Conservation (phyloP, 306 rosid genomes). For the Canavalia gladiata region DNA sequence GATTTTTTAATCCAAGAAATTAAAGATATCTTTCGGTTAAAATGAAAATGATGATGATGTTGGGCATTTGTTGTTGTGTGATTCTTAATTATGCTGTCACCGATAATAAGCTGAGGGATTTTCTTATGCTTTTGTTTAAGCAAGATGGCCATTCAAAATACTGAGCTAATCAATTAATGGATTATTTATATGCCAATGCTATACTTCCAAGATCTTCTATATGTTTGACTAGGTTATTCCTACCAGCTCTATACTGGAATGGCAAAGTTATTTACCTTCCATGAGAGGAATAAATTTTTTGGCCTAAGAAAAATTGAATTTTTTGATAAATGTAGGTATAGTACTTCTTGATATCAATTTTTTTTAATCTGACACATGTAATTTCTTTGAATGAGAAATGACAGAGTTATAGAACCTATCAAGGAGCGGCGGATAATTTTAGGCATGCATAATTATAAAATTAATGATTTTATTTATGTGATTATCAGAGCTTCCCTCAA, state of each 20-base stretch:
- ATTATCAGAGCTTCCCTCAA: background rate
- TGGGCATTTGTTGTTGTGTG: constrained; percentile 8
- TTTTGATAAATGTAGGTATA: constrained; percentile 4
- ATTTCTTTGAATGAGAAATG: background rate
- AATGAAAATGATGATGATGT: constrained; percentile 21
- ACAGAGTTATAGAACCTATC: background rate
- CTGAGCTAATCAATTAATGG: background rate
- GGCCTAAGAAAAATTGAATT: background rate
- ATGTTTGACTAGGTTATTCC: constrained; percentile 10
- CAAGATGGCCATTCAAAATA: constrained; percentile 4
- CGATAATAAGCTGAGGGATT: constrained; percentile 10
- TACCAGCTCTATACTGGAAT: background rate
- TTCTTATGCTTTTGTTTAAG: constrained; percentile 8
- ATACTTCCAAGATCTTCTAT: constrained; percentile 6
- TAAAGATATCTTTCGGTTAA: constrained; percentile 14
- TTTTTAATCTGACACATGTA: background rate
- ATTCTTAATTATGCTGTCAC: constrained; percentile 4
- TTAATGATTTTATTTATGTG: background rate
- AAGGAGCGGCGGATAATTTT: constrained; percentile 11
- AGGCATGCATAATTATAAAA: background rate
- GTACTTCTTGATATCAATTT: background rate
- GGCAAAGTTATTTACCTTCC: background rate
- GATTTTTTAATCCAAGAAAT: background rate
- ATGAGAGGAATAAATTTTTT: background rate
- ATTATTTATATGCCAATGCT: background rate